Evolutionary conservation across 2,329 filamentous ascomycete genomes (phyloP).

Genomic region (Botrytis fragariae): DNA sequence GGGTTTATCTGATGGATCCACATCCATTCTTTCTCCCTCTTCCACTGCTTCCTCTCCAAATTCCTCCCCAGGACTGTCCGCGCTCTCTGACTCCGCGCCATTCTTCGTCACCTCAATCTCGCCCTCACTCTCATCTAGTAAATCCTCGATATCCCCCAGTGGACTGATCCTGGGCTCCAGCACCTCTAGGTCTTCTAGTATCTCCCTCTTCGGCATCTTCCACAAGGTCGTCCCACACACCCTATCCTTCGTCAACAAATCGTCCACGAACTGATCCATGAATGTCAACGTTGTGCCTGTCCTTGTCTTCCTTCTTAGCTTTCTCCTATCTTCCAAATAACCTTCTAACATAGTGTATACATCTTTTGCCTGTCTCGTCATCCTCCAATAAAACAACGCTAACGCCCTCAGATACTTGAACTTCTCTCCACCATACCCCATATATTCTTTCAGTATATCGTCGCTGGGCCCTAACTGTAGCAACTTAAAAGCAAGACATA

Average conservation of each 20-base stretch:
- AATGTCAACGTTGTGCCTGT: constrained; percentile 73
- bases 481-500: constrained; percentile 93
- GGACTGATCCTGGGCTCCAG: constrained; percentile 83
- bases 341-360: constrained; percentile 81
- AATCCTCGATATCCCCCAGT: constrained; percentile 72
- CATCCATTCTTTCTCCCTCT: constrained; percentile 21
- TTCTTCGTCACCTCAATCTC: constrained; percentile 33
- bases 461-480: constrained; percentile 81
- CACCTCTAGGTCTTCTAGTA: constrained; percentile 84
- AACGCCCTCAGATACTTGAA: constrained; percentile 89
- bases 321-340: constrained; percentile 76
- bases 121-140: constrained; percentile 52
- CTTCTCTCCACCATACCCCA: constrained; percentile 69
- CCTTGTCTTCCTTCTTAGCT: constrained; percentile 74
- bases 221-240: constrained; percentile 89
- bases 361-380: constrained; percentile 79
- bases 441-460: constrained; percentile 75
- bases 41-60: constrained; percentile 41
- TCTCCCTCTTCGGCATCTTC: constrained; percentile 80
- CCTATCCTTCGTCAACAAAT: constrained; percentile 81
- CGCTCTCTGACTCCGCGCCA: constrained; percentile 22
- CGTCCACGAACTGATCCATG: constrained; percentile 92
- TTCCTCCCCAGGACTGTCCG: constrained; percentile 40
- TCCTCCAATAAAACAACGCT: constrained; percentile 87
- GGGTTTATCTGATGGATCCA: constrained; percentile 9